A percentile compares a stretch with the other conserved stretches of the same genome.
Conservation (phyloP, 2,329 filamentous ascomycete genomes). For the Emmonsiellopsis sp. region DNA sequence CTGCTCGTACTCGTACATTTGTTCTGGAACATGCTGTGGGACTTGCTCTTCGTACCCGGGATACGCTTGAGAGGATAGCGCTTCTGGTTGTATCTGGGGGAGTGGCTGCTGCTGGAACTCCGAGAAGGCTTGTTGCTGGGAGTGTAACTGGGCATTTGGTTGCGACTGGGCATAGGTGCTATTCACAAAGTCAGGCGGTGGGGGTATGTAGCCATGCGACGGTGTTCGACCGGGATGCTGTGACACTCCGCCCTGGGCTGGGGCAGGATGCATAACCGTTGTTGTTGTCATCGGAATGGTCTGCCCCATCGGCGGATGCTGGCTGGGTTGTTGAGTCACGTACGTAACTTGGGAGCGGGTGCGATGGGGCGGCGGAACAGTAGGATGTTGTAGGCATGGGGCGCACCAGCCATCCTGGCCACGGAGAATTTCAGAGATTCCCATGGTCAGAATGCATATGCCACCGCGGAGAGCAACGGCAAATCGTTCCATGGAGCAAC, state of each 20-base stretch:
- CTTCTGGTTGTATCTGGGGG: neutral
- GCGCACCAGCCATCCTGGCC: constrained; percentile 4
- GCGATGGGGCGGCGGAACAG: neutral
- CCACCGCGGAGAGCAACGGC: neutral
- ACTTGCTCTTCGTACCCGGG: neutral
- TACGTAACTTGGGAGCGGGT: neutral
- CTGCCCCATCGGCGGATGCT: neutral
- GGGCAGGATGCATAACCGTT: neutral
- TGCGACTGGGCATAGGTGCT: neutral
- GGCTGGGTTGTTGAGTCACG: neutral
- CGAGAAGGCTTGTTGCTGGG: neutral
- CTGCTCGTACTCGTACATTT: neutral
- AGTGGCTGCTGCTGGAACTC: constrained; percentile 1
- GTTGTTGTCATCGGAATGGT: neutral
- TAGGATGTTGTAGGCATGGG: neutral
- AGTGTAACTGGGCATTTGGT: neutral
- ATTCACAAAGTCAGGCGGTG: neutral
- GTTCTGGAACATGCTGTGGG: neutral
- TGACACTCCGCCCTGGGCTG: neutral
- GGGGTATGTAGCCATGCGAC: neutral
- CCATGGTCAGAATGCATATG: neutral
- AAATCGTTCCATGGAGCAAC: constrained; percentile 1
- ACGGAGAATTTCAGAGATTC: constrained; percentile 1
- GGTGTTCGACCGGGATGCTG: neutral
- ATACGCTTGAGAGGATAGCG: neutral